phyloP scores from a whole-genome alignment of 257 asterid genomes.

The Buddleja alternifolia region DNA sequence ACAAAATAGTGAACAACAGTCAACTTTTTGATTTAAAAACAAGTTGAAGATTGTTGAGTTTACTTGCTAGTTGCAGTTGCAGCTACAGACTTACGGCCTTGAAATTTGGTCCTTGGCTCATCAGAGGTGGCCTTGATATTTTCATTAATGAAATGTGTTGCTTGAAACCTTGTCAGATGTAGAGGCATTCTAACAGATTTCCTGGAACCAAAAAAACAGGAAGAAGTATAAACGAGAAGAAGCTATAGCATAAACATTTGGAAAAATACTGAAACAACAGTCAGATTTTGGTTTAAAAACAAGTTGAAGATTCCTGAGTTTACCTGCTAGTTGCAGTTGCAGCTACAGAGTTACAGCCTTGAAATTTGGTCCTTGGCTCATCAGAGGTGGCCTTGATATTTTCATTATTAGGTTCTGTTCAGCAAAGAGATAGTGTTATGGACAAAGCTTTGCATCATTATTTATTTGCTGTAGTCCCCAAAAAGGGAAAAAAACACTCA shows the following conservation, averaged over 20 bases:
- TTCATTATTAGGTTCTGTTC: slow-evolving; percentile 40
- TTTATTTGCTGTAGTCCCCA: slow-evolving; percentile 1
- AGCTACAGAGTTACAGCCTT: slow-evolving; percentile 43
- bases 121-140: slow-evolving; percentile 41
- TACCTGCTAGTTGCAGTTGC: slow-evolving; percentile 53
- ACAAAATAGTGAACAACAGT: slow-evolving; percentile 11
- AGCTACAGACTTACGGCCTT: slow-evolving; percentile 44
- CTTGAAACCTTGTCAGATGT: slow-evolving; percentile 56
- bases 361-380: slow-evolving; percentile 45
- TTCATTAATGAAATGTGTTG: slow-evolving; percentile 12
- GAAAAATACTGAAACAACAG: slow-evolving; percentile 10
- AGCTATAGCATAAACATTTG: slow-evolving; percentile 1
- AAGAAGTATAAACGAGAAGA: slow-evolving; percentile 21
- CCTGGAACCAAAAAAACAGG: slow-evolving; percentile 48
- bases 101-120: slow-evolving; percentile 44
- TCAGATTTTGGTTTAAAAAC: slow-evolving; percentile 5
- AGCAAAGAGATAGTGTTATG: slow-evolving; percentile 32
- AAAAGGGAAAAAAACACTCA: slow-evolving; percentile 37
- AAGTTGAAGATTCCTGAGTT: not conserved
- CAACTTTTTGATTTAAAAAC: slow-evolving; percentile 6
- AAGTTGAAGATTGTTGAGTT: not conserved
- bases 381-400: slow-evolving; percentile 41
- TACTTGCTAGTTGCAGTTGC: slow-evolving; percentile 53
- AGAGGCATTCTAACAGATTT: slow-evolving; percentile 48
- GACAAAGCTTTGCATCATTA: slow-evolving; percentile 9